Evolutionary conservation across 768 basidiomycete species (phyloP), one percentile per base, ranked within the genome.

Genomic region (Lactarius psammicola): DNA sequence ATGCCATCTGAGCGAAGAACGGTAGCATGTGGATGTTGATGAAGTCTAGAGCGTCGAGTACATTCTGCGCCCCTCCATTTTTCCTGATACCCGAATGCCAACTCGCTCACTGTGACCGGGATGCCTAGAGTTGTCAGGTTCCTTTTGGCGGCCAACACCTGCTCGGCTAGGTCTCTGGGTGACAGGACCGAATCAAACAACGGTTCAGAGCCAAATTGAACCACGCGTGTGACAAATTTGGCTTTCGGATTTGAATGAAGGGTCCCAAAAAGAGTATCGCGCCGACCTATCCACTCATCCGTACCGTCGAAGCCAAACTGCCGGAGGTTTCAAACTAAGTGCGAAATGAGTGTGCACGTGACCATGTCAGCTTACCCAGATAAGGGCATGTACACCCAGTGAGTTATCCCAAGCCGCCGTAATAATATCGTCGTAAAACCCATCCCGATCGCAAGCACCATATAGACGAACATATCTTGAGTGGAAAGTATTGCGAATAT

Each of bases 201-300:
- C 2, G 88, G 88, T 69, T 90, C 88, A 0, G 87, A 88, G 51
- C 88, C 88, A 69, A 89, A 89, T 67, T 90, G 88, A 4, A 89
- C 75, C 1, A 76, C 86, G 26, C 87, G 83, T 0, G 85, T 87
- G 30, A 89, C 82, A 61, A 85, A 89, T 68, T 84, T 84, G 20
- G 87, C 87, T 49, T 64, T 69, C 8, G 70, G 69, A 57, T 76
- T 76, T 42, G 70, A 68, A 60, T 73, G 73, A 57, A 76, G 68
- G 15, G 72, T 68, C 2, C 59, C 66, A 40, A 76, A 68, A 6
- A 76, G 70, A 11, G 60, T 70, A 60, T 76, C 73, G 26, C 75
- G 72, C 18, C 75, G 68, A 31, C 42, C 36, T 5, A 64, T 73
- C 75, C 75, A 76, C 33, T 67, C 4, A 62, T 73, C 68, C 28